Conservation (phyloP, 176 grass and related monocot genomes). For the Guadua angustifolia region DNA sequence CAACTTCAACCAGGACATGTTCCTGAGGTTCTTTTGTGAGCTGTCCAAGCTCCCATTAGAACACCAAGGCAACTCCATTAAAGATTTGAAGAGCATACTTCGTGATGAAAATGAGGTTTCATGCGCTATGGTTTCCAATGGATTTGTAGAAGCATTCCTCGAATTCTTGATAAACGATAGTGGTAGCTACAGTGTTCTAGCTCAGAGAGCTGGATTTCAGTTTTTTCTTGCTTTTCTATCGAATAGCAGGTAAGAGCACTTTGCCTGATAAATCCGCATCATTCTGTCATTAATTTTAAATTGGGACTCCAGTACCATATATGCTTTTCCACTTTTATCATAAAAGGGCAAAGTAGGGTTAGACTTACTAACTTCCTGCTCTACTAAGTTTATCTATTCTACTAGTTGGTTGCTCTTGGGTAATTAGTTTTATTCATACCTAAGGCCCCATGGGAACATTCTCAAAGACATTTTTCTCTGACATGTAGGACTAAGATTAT, state of each 20-base stretch:
- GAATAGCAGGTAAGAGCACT: slow-evolving; percentile 60
- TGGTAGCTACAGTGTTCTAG: slow-evolving; percentile 48
- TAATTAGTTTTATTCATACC: neutral
- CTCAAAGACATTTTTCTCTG: slow-evolving; percentile 17
- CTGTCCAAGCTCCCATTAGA: slow-evolving; percentile 73
- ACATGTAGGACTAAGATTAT: slow-evolving; percentile 58
- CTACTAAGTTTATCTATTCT: slow-evolving; percentile 12
- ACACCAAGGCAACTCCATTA: slow-evolving; percentile 61
- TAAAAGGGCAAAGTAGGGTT: slow-evolving; percentile 4
- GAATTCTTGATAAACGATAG: slow-evolving; percentile 62
- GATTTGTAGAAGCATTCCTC: slow-evolving; percentile 87
- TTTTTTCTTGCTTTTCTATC: slow-evolving; percentile 74
- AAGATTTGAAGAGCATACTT: slow-evolving; percentile 74
- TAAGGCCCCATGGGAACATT: neutral
- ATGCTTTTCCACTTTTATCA: slow-evolving; percentile 6
- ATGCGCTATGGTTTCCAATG: slow-evolving; percentile 65
- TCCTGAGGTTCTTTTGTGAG: slow-evolving; percentile 66
- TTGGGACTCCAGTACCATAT: neutral
- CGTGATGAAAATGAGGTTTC: slow-evolving; percentile 63
- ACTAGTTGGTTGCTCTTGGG: slow-evolving; percentile 11
- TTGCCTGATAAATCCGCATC: slow-evolving; percentile 18
- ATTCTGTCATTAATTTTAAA: slow-evolving; percentile 18
- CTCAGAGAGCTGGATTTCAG: slow-evolving; percentile 60
- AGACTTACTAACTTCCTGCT: neutral
- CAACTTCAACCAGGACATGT: slow-evolving; percentile 81